Evolutionary conservation across 75 land plant species (phyloP), one percentile per base, ranked within the genome.

Genomic region (Adiantum capillusveneris): DNA sequence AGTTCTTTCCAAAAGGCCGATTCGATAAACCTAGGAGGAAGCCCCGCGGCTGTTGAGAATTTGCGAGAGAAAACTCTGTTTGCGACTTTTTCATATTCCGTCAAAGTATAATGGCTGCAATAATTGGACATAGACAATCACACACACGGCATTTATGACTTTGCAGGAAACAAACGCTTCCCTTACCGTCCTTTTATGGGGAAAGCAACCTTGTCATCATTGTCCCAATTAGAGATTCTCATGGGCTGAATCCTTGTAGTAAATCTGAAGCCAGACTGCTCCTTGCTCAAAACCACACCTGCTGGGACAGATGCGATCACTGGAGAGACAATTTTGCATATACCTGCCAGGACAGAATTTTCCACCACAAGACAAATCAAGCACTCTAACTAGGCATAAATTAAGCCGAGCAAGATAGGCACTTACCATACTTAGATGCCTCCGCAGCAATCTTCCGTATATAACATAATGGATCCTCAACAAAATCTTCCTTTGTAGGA

Each of bases 41-140:
- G 84, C 60, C 67, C 74, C 53, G 84, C 90, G 52, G 82, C 43
- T 68, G 82, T 85, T 41, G 70, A 68, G 60, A 86, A 86, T 71
- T 83, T 83, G 24, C 86, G 87, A 43, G 84, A 65, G 76, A 79
- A 85, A 12, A 72, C 65, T 80, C 79, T 90, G 73, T 90, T 86
- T 39, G 96, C 96, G 80, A 83, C 77, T 72, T 90, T 90, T 73
- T 90, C 96, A 62, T 68, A 90, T 67, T 90, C 96, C 36, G 78
- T 75, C 39, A 90, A 86, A 44, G 86, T 70, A 9, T 34, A 34
- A 34, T 34, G 37, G 9, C 37, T 34, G 37, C 37, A 9, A 9
- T 9, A n/a, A n/a, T n/a, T n/a, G n/a, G n/a, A n/a, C n/a, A n/a
- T n/a, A n/a, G n/a, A n/a, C n/a, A n/a, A n/a, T n/a, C n/a, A n/a